Conservation (phyloP, 1,139 yeast genomes). For the Yamadazyma atmosphaerica region DNA sequence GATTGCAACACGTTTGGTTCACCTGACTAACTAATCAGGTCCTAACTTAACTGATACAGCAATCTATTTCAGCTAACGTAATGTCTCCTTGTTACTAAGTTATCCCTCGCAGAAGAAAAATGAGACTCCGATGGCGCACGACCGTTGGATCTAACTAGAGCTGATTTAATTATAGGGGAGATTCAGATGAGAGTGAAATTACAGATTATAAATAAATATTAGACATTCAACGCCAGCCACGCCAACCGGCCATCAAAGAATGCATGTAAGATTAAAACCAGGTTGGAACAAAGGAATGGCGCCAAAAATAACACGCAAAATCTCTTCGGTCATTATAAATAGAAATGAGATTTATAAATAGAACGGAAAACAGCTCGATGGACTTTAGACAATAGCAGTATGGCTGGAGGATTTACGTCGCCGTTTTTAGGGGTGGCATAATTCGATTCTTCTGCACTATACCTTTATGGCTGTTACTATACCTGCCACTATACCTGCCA, state of each 20-base stretch:
- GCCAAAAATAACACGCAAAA: neutral
- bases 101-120: slow-evolving; percentile 1
- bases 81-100: neutral
- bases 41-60: no score
- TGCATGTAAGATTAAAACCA: neutral
- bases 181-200: no score
- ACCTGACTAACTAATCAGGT: no score
- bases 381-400: neutral
- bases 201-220: no score
- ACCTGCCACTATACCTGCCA: no score
- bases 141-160: no score
- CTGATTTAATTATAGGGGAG: no score
- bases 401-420: no score
- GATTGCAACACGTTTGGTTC: neutral
- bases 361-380: neutral
- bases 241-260: neutral
- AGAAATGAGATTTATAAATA: neutral
- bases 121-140: no score
- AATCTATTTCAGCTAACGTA: neutral
- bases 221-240: no score
- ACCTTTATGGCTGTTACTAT: no score
- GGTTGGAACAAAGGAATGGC: neutral
- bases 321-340: neutral
- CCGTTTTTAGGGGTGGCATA: neutral
- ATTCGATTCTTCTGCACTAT: no score